These are phyloP conservation scores for Hyphopichia pseudoburtonii DNA, from an alignment of 1,139 yeast species.

Conservation along the genomic window DNA sequence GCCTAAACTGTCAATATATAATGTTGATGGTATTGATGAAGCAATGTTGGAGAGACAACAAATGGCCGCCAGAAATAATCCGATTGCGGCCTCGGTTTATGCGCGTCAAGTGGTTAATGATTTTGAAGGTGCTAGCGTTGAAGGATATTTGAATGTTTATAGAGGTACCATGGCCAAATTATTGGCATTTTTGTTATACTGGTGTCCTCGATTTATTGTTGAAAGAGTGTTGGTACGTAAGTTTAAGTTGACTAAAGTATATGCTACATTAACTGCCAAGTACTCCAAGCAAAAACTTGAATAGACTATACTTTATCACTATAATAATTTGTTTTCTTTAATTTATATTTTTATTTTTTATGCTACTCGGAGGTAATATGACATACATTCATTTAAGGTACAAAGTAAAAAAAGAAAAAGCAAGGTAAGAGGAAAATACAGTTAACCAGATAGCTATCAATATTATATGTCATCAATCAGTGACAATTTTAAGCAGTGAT, in stretches of 20 bases:
- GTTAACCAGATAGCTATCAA: no score
- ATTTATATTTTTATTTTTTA: neutral
- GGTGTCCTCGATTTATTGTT: constrained; percentile 50
- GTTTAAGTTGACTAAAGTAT: constrained; percentile 45
- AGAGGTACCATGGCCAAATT: constrained; percentile 53
- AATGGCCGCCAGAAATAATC: constrained; percentile 61
- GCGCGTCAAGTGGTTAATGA: constrained; percentile 57
- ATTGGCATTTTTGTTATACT: constrained; percentile 31
- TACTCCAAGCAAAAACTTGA: constrained; percentile 20
- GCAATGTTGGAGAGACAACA: constrained; percentile 53
- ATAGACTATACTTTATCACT: constrained; percentile 1
- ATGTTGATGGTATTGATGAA: constrained; percentile 48
- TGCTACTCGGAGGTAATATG: neutral
- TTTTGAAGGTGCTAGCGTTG: constrained; percentile 42
- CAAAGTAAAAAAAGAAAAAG: neutral
- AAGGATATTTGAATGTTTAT: constrained; percentile 44
- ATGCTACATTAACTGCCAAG: constrained; percentile 18
- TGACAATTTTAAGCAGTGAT: constrained; percentile 10
- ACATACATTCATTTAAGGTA: neutral
- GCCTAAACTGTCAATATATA: constrained; percentile 56
- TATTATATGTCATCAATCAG: neutral
- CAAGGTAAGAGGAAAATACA: neutral
- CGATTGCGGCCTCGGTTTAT: constrained; percentile 57
- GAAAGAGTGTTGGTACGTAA: constrained; percentile 44
- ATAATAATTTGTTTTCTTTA: neutral